A percentile compares a stretch with the other conserved stretches of the same genome.
Evolutionary conservation across 2,329 filamentous ascomycete species (phyloP).

Genomic region (Fusarium chlamydosporum): DNA sequence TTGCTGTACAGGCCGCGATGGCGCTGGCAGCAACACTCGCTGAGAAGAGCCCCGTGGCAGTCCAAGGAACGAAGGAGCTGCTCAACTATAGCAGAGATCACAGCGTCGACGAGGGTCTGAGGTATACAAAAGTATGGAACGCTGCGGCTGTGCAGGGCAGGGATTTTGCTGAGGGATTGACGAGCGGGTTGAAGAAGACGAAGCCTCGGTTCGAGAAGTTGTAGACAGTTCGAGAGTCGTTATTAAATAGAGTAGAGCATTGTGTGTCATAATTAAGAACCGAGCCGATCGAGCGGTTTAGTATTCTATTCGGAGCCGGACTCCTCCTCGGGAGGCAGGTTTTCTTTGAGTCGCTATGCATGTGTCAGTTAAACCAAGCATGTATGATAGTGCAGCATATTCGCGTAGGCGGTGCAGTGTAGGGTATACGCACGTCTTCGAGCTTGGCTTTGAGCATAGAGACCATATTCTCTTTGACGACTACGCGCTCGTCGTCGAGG

Average conservation of each 20-base stretch:
- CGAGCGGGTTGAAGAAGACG: constrained; percentile 82
- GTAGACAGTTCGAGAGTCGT: constrained; percentile 56
- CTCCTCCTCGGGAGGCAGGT: constrained; percentile 65
- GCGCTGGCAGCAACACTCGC: constrained; percentile 76
- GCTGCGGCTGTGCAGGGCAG: constrained; percentile 82
- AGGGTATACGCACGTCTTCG: constrained; percentile 70
- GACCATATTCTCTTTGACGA: constrained; percentile 82
- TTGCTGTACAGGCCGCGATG: constrained; percentile 73
- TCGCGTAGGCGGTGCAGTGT: neutral
- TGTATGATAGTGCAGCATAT: constrained; percentile 6
- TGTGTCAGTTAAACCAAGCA: constrained; percentile 23
- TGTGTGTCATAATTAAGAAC: neutral
- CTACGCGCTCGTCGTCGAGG: constrained; percentile 80
- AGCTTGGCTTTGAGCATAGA: constrained; percentile 75
- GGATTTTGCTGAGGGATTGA: constrained; percentile 81
- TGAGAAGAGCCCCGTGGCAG: constrained; percentile 87
- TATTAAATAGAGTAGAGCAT: neutral
- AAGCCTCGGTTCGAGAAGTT: constrained; percentile 89
- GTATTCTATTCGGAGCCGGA: constrained; percentile 64
- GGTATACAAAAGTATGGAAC: constrained; percentile 92
- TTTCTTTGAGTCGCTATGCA: constrained; percentile 65
- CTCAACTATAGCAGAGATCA: constrained; percentile 86
- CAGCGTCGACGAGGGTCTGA: constrained; percentile 80
- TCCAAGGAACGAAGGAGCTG: constrained; percentile 89
- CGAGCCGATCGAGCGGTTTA: neutral